phyloP scores from a whole-genome alignment of 768 basidiomycete genomes.

The Scleroderma bovista region DNA sequence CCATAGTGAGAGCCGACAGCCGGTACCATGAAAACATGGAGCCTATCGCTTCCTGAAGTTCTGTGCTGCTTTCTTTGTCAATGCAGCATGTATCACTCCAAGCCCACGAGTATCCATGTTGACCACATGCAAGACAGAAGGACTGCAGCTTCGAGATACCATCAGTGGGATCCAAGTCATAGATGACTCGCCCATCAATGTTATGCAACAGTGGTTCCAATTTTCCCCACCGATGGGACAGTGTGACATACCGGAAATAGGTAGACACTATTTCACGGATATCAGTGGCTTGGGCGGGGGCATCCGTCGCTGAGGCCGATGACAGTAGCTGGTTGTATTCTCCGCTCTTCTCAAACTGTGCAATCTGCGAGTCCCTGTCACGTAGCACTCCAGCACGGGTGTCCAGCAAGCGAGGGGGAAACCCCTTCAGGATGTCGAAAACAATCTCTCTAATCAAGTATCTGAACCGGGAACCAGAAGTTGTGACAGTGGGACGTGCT shows the following conservation, averaged over 20 bases:
- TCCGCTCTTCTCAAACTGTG: neutral
- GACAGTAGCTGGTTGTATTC: neutral
- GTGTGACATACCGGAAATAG: neutral
- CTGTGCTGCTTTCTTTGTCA: neutral
- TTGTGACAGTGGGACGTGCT: neutral
- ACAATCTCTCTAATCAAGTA: neutral
- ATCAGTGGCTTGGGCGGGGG: neutral
- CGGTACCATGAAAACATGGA: constrained; percentile 1
- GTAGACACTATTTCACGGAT: neutral
- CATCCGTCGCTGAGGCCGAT: neutral
- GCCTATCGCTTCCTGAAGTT: neutral
- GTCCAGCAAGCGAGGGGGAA: neutral
- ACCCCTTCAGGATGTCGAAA: neutral
- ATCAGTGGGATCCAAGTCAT: neutral
- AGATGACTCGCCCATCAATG: neutral
- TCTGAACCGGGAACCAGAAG: neutral
- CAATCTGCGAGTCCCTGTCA: neutral
- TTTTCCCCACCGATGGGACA: neutral
- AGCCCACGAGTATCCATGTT: neutral
- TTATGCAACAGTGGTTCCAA: neutral
- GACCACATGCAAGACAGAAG: neutral
- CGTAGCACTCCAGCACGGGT: neutral
- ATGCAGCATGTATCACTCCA: constrained; percentile 4
- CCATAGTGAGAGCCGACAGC: neutral
- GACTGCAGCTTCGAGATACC: neutral